Base-by-base conservation (phyloP, 345 rosid species). In the Acer campestre region DNA sequence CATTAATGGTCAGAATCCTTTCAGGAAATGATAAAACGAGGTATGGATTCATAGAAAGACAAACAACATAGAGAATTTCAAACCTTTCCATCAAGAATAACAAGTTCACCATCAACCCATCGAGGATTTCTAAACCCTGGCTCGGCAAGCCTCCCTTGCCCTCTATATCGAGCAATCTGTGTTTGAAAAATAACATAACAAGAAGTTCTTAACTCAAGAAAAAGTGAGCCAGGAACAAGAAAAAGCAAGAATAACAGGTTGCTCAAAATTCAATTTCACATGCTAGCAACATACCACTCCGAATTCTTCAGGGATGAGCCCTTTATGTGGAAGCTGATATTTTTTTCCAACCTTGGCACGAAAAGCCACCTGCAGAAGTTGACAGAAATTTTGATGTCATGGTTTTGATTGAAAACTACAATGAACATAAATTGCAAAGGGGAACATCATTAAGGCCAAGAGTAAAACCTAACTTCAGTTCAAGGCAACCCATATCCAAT, bases 101-200 rank as follows among this genome's bases (percentile, higher is more conserved):
- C 95, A 79, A 95, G 94, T 89, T 95, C 98, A 29, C 99, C 99
- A 31, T 95, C 98, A 82, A 95, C 98, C 99, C 99, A 95, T 82
- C 93, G 87, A 29, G 97, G 97, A 77, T 91, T 92, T 75, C 76
- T 89, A 80, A 86, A 93, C 67, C 99, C 99, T 38, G 93, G 95
- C 70, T 92, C 98, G 62, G 98, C 95, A 71, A 95, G 94, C 88
- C 97, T 89, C 74, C 98, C 99, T 81, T 95, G 97, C 69, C 98
- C 99, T 88, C 83, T 92, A 83, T 95, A 95, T 79, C 98, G 86
- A 83, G 97, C 98, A 84, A 95, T 83, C 99, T 95, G 79, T 46
- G 49, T 51, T 59, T 22, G 14, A 7, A 59, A 77, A 70, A 66
- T 20, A 80, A 68, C 74, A 76, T 40, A 61, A 71, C 23, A 27